Conservation (phyloP, 2,329 filamentous ascomycete genomes). For the Grosmannia huntii region DNA sequence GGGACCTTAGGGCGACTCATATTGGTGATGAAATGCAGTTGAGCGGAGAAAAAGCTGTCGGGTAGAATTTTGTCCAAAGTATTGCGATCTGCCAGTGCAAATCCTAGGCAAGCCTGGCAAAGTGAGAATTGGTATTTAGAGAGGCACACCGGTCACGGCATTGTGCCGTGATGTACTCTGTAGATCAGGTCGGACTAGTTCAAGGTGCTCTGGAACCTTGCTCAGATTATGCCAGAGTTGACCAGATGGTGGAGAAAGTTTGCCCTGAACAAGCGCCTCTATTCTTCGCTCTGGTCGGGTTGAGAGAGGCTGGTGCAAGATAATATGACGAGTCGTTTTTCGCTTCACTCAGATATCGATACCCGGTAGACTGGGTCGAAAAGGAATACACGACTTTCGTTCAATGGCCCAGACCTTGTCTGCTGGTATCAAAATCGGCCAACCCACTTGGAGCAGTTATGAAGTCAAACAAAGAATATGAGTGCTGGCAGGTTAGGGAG, state of each 20-base stretch:
- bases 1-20: conserved; percentile 43
- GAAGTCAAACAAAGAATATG: neutral
- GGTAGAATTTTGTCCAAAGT: neutral
- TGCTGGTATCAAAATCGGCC: neutral
- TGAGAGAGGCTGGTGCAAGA: neutral
- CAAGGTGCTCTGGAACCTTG: neutral
- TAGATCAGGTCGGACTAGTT: neutral
- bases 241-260: neutral
- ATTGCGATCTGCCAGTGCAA: neutral
- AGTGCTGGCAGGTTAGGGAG: no score
- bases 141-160: neutral
- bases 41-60: neutral
- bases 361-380: neutral
- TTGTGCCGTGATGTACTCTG: neutral
- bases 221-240: neutral
- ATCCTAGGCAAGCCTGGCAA: neutral
- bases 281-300: neutral
- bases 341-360: neutral
- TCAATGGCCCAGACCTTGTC: neutral
- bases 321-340: neutral
- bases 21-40: neutral
- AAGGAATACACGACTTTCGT: neutral
- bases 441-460: neutral
- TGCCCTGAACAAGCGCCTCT: neutral
- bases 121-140: neutral